Evolutionary conservation across 2,329 filamentous ascomycete genomes (phyloP), one percentile per base, ranked within the genome.

Genomic region (Penicillium capsulatum): DNA sequence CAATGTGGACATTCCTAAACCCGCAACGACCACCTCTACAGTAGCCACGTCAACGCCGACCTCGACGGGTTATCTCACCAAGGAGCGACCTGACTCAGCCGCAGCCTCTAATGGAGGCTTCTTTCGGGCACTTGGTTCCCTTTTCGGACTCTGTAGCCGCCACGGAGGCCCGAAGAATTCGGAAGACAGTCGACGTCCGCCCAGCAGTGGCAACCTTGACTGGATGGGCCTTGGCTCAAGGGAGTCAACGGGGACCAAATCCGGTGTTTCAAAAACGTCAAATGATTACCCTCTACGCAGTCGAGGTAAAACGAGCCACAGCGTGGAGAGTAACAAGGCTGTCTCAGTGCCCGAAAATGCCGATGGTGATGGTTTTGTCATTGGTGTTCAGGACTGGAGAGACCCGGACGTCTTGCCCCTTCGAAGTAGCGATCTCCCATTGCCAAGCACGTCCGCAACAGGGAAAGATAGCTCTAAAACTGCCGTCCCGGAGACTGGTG

Each of bases 371-470:
- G 78, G 75, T 40, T 91, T 90, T 59, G 75, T 85, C 31, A 90
- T 91, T 54, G 86, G 86, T n/a, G 80, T 89, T 9, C 84, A 92
- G 50, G 86, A 92, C 59, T 91, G 86, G 86, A 77, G 86, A 50
- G 86, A 92, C 60, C 83, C 85, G 4, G 85, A 88, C 59, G 68
- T 88, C 13, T 70, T 87, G 15, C 73, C 72, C 2, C 60, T 67
- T 27, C 63, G 64, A 34, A 57, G 50, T 41, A 60, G 50, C 24
- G 40, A 46, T 17, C 42, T 48, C 15, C 42, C 46, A 13, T 48
- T 44, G n/a, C 50, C 52, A 28, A 65, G 46, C 43, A 50, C 44
- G 16, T 38, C 47, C 19, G 35, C 36, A n/a, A 45, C 53, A 20
- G 52, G 48, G 15, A 54, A 60, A 27, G 51, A 57, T 15, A 40